Evolutionary conservation across 1,284 basidiomycete genomes (phyloP).

Genomic region (Leucoagaricus sp.): DNA sequence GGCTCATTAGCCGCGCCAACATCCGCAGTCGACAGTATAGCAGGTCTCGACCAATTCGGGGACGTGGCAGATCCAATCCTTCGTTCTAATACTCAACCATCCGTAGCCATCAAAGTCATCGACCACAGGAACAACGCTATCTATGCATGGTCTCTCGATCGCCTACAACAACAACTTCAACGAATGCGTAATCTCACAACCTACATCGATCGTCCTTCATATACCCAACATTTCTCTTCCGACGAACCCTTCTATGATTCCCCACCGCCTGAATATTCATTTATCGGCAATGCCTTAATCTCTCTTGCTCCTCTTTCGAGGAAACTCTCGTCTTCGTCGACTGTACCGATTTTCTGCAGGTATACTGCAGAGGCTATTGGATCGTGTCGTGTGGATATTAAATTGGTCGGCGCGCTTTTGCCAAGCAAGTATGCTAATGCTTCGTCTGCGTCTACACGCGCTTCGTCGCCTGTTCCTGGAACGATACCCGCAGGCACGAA

Average conservation of each 20-base stretch:
- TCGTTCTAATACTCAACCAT: conserved; percentile 74
- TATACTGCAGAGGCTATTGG: conserved; percentile 94
- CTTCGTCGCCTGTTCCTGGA: conserved; percentile 69
- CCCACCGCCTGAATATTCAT: conserved; percentile 84
- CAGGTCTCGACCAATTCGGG: conserved; percentile 89
- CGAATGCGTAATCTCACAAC: conserved; percentile 94
- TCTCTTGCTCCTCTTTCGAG: conserved; percentile 83
- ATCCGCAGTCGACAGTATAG: conserved; percentile 85
- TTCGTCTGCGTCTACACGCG: conserved; percentile 65
- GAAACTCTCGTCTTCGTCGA: conserved; percentile 72
- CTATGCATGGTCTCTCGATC: conserved; percentile 89
- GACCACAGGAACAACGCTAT: conserved; percentile 86
- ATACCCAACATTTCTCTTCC: conserved; percentile 90
- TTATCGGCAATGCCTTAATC: conserved; percentile 86
- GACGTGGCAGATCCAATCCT: conserved; percentile 84
- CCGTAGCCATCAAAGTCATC: conserved; percentile 88
- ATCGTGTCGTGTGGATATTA: conserved; percentile 84
- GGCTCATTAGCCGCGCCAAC: conserved; percentile 78
- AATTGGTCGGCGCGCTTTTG: conserved; percentile 70
- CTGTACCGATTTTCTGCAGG: conserved; percentile 86
- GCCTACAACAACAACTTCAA: conserved; percentile 85
- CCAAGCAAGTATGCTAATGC: conserved; percentile 59
- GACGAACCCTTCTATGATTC: conserved; percentile 92
- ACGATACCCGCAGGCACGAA: conserved; percentile 71
- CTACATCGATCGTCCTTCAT: conserved; percentile 92